These are phyloP conservation scores for Metarhizium robertsii DNA, from an alignment of 2,329 filamentous ascomycete species.

Conservation along the genomic window DNA sequence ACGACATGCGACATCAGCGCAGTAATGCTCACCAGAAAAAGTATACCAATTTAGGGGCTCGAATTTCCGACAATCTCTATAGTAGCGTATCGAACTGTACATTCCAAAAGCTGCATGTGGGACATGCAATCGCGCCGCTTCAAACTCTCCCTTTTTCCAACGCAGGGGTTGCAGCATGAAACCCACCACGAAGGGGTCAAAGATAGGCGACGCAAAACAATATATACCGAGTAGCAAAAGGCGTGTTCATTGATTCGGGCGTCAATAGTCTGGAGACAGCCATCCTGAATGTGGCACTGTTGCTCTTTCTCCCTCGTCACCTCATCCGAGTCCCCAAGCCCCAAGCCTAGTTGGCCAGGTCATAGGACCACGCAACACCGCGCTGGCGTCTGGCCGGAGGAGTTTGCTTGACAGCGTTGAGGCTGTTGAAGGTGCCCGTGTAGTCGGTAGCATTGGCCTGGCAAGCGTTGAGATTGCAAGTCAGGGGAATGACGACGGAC, in stretches of 20 bases:
- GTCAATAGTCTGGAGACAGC: not conserved
- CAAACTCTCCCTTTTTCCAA: not conserved
- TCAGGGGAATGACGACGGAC: constrained; percentile 13
- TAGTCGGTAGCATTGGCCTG: not conserved
- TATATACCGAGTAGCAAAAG: not conserved
- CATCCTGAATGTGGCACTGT: not conserved
- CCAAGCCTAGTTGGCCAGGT: not conserved
- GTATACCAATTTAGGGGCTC: too few relatives aligned
- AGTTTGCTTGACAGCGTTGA: not conserved
- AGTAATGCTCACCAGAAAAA: too few relatives aligned
- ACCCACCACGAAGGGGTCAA: too few relatives aligned
- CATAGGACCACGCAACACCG: constrained; percentile 5
- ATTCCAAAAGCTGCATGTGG: too few relatives aligned
- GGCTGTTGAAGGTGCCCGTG: constrained; percentile 2
- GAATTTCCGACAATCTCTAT: too few relatives aligned
- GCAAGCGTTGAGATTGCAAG: constrained; percentile 1
- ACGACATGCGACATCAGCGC: too few relatives aligned
- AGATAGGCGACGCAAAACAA: not conserved
- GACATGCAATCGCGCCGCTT: too few relatives aligned
- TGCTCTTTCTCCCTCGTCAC: not conserved
- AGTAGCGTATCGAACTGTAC: too few relatives aligned
- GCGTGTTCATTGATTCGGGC: not conserved
- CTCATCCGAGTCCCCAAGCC: not conserved
- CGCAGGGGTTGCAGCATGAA: not conserved
- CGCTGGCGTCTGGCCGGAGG: not conserved